Evolutionary conservation across 805 yeast species (phyloP).

Genomic region (Nakazawaea laoshanensis): DNA sequence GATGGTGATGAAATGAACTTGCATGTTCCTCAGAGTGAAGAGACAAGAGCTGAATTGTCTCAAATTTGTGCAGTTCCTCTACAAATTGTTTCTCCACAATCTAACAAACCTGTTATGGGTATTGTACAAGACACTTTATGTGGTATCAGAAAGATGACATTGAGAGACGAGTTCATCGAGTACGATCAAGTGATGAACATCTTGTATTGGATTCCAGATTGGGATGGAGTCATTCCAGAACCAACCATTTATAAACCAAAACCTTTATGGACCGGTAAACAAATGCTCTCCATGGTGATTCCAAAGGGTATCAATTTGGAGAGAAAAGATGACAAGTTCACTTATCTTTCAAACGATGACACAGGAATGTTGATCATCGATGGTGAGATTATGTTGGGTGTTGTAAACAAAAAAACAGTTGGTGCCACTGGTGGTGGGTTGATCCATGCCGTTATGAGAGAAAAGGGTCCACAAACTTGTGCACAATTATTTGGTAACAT

Average conservation of each 20-base stretch:
- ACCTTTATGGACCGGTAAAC: constrained; percentile 98
- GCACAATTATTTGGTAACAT: constrained; percentile 86
- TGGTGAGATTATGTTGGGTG: constrained; percentile 97
- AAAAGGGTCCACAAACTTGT: constrained; percentile 88
- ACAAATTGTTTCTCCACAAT: constrained; percentile 97
- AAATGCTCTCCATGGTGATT: constrained; percentile 82
- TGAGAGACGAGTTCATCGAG: constrained; percentile 82
- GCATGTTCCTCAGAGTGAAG: constrained; percentile 98
- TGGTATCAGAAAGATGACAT: constrained; percentile 93
- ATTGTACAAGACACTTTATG: constrained; percentile 98
- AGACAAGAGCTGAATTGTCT: constrained; percentile 91
- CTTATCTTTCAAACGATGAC: constrained; percentile 79
- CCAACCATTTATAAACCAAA: constrained; percentile 93
- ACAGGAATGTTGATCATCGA: constrained; percentile 92
- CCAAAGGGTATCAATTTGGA: constrained; percentile 95
- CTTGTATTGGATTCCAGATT: constrained; percentile 94
- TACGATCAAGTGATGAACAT: constrained; percentile 94
- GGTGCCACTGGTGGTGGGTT: constrained; percentile 99
- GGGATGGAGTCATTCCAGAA: constrained; percentile 97
- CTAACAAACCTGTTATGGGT: constrained; percentile 99
- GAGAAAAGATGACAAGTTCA: constrained; percentile 85
- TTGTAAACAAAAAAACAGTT: constrained; percentile 94
- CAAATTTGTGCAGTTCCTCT: constrained; percentile 95
- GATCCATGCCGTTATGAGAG: constrained; percentile 95
- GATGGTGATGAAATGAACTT: constrained; percentile 99